A percentile compares a stretch with the other conserved stretches of the same genome.
phyloP scores from a whole-genome alignment of 352 stramenopile species.

The Phytophthora sp. region DNA sequence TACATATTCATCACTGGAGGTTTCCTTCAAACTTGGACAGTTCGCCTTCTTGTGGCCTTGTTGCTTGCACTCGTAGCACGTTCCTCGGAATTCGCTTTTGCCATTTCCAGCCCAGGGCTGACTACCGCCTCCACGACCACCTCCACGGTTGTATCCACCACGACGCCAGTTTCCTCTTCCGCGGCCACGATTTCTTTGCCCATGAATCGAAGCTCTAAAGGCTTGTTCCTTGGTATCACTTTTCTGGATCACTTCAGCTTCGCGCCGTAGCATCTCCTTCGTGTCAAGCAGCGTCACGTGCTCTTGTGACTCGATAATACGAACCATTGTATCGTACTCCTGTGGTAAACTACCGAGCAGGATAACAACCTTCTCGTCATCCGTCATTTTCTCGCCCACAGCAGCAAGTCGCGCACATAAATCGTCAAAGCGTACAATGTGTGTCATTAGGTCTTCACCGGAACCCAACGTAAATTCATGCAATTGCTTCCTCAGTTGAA shows the following conservation, averaged over 20 bases:
- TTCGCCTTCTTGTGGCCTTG: conserved; percentile 5
- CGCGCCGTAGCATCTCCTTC: conserved; percentile 28
- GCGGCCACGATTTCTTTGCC: background rate
- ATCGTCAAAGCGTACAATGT: conserved; percentile 22
- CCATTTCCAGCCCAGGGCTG: no score
- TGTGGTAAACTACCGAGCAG: conserved; percentile 10
- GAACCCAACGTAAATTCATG: conserved; percentile 11
- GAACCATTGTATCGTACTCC: conserved; percentile 24
- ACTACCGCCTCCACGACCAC: background rate
- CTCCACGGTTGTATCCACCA: background rate
- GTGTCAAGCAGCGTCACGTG: conserved; percentile 15
- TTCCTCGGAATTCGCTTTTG: background rate
- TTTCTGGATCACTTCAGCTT: conserved; percentile 7
- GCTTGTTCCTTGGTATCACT: conserved; percentile 7
- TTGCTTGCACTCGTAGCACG: conserved; percentile 4
- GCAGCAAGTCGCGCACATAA: conserved; percentile 9
- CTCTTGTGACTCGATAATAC: conserved; percentile 16
- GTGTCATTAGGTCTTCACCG: conserved; percentile 15
- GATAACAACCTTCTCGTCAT: conserved; percentile 21
- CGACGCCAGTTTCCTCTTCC: background rate
- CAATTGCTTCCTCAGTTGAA: conserved; percentile 30
- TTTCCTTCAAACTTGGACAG: background rate
- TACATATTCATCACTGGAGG: conserved; percentile 3
- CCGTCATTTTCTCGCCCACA: conserved; percentile 11
- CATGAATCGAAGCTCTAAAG: background rate